Conservation (phyloP, 1,284 basidiomycete genomes). For the Stereum hirsutum region DNA sequence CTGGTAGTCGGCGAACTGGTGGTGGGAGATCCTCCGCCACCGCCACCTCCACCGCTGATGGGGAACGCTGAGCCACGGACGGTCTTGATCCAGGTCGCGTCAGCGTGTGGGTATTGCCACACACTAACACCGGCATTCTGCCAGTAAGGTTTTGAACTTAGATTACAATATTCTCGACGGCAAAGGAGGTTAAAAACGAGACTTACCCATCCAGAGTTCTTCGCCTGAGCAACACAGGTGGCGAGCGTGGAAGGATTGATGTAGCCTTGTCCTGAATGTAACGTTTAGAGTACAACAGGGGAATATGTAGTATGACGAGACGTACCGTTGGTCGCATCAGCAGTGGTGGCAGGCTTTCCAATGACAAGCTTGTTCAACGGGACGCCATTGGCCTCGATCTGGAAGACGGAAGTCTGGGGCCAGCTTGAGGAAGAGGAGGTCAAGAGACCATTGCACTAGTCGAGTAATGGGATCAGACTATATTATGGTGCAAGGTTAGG, state of each 20-base stretch:
- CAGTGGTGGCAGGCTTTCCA: conserved; percentile 48
- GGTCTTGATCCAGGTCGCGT: conserved; percentile 36
- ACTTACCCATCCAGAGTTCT: conserved; percentile 47
- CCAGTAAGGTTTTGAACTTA: conserved; percentile 1
- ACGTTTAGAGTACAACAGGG: too few species aligned
- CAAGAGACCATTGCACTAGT: conserved; percentile 44
- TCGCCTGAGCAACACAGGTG: conserved; percentile 45
- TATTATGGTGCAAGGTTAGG: too few species aligned
- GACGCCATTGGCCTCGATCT: conserved; percentile 50
- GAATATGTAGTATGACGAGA: too few species aligned
- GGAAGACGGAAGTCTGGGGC: conserved; percentile 45
- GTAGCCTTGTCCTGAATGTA: conserved; percentile 50
- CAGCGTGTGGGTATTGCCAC: conserved; percentile 39
- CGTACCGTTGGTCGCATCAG: too few species aligned
- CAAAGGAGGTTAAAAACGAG: background rate
- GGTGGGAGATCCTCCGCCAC: too few species aligned
- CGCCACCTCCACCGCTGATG: too few species aligned
- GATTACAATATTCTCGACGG: too few species aligned
- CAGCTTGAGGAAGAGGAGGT: conserved; percentile 39
- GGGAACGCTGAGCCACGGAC: conserved; percentile 33
- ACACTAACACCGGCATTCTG: conserved; percentile 47
- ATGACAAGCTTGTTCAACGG: conserved; percentile 42
- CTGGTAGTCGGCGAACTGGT: too few species aligned
- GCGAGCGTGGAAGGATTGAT: conserved; percentile 44
- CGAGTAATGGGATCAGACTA: too few species aligned